phyloP scores from a whole-genome alignment of 345 rosid species.

The Aurinia saxatilis region DNA sequence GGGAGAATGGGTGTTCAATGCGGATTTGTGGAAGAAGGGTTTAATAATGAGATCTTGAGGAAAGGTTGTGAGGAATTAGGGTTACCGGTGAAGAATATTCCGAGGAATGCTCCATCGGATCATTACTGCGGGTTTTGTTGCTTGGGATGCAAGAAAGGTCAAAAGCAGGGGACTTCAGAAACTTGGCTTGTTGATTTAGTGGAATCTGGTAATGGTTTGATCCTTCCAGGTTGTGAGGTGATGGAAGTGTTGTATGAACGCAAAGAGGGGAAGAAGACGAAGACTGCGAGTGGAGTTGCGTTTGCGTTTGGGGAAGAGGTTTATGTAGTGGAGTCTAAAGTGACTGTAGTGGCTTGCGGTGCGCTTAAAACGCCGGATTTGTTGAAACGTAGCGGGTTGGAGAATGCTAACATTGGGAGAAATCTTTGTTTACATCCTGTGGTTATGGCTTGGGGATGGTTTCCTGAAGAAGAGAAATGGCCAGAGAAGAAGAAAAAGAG shows the following conservation, averaged over 20 bases:
- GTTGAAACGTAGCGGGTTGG: slow-evolving; percentile 53
- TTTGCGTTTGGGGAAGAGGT: slow-evolving; percentile 45
- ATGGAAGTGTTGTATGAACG: slow-evolving; percentile 38
- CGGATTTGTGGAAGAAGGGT: slow-evolving; percentile 51
- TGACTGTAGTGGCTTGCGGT: slow-evolving; percentile 64
- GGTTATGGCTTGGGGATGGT: slow-evolving; percentile 85
- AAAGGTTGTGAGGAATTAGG: slow-evolving; percentile 75
- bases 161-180: slow-evolving; percentile 59
- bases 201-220: slow-evolving; percentile 56
- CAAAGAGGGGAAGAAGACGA: slow-evolving; percentile 30
- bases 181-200: slow-evolving; percentile 89
- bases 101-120: slow-evolving; percentile 55
- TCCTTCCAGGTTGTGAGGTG: slow-evolving; percentile 65
- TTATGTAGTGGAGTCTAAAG: slow-evolving; percentile 50
- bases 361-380: slow-evolving; percentile 61
- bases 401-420: slow-evolving; percentile 56
- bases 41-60: slow-evolving; percentile 59
- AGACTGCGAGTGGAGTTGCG: slow-evolving; percentile 39
- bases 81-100: slow-evolving; percentile 44
- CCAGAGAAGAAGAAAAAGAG: slow-evolving; percentile 47
- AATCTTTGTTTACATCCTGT: slow-evolving; percentile 76
- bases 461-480: slow-evolving; percentile 44
- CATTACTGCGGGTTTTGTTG: slow-evolving; percentile 86
- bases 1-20: slow-evolving; percentile 74
- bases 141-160: slow-evolving; percentile 81